Evolutionary conservation across 257 asterid genomes (phyloP).

Genomic region (Penstemon eatonii): DNA sequence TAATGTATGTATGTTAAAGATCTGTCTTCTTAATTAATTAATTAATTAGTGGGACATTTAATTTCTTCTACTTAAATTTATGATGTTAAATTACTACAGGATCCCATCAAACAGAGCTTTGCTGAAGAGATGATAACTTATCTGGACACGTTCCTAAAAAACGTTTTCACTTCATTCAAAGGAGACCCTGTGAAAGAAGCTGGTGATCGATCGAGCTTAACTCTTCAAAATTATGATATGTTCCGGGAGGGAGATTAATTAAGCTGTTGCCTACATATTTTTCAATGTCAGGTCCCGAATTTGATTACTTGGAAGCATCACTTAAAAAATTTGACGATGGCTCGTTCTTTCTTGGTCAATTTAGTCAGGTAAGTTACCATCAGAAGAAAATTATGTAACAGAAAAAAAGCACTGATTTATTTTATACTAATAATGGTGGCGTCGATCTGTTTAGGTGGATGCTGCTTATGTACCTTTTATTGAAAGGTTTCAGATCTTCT

Average conservation of each 20-base stretch:
- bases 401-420: not conserved
- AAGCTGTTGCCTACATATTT: not conserved
- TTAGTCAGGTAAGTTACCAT: conserved; percentile 44
- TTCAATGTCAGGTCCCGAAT: conserved; percentile 38
- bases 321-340: conserved; percentile 55
- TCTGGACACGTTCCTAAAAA: conserved; percentile 41
- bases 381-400: not conserved
- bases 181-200: conserved; percentile 47
- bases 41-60: not conserved
- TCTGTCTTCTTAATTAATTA: not conserved
- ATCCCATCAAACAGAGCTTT: conserved; percentile 46
- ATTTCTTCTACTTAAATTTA: not conserved
- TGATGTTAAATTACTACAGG: conserved; percentile 33
- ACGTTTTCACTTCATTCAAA: conserved; percentile 36
- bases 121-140: conserved; percentile 59
- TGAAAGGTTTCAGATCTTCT: conserved; percentile 56
- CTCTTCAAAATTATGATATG: not conserved
- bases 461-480: conserved; percentile 58
- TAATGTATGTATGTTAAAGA: conserved; percentile 32
- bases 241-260: not conserved
- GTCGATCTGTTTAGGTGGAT: conserved; percentile 41
- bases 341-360: conserved; percentile 67
- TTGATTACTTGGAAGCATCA: conserved; percentile 60
- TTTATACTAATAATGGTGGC: not conserved
- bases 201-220: conserved; percentile 29